Percentiles rank a stretch among this genome's conserved stretches.
Conservation (phyloP, 805 yeast species). For the Candida endomychidarum region DNA sequence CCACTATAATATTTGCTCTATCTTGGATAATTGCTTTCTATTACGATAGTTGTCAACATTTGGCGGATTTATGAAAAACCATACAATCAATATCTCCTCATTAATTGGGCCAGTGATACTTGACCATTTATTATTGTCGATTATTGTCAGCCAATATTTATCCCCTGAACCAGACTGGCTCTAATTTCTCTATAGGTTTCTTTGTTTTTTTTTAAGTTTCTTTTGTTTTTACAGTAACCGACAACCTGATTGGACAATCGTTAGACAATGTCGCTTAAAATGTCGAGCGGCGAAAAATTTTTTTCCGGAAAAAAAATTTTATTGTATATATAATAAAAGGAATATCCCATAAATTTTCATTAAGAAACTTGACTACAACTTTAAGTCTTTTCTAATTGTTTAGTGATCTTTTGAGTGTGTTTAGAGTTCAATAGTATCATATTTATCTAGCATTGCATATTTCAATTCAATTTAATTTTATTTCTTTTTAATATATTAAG, state of each 20-base stretch:
- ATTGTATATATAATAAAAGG: conserved; percentile 1
- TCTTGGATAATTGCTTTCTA: not conserved
- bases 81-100: not conserved
- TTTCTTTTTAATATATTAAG: conserved; percentile 1
- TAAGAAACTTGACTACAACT: not conserved
- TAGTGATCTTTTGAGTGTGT: not conserved
- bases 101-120: conserved; percentile 1
- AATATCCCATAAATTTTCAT: not conserved
- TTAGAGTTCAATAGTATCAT: not conserved
- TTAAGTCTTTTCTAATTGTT: not conserved
- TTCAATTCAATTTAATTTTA: conserved; percentile 4
- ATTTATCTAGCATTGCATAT: conserved; percentile 3
- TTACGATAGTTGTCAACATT: not conserved
- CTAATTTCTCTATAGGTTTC: conserved; percentile 1
- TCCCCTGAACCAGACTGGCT: not conserved
- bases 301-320: conserved; percentile 8
- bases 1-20: not conserved
- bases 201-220: conserved; percentile 5
- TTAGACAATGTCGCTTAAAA: conserved; percentile 3
- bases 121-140: not conserved
- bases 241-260: conserved; percentile 1
- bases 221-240: conserved; percentile 6
- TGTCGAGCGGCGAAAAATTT: conserved; percentile 13
- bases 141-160: not conserved
- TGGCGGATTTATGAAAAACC: not conserved